Conservation (phyloP, 2,329 filamentous ascomycete genomes). For the Colletotrichum australisinense region DNA sequence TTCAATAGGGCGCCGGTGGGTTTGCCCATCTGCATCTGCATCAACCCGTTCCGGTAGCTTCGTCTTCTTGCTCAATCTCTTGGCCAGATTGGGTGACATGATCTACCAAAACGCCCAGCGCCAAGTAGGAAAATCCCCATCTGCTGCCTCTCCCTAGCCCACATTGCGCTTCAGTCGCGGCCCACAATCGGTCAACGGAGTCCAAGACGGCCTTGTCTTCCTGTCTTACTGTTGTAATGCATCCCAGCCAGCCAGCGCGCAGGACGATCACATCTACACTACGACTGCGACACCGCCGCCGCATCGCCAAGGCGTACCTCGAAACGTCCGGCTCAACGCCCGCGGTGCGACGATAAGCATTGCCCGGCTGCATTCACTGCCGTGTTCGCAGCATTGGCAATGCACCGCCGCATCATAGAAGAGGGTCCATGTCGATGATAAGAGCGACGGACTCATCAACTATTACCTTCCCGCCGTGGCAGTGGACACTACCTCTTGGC, state of each 20-base stretch:
- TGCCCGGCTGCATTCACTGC: slow-evolving; percentile 21
- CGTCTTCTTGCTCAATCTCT: neutral
- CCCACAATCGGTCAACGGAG: neutral
- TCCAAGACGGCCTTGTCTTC: neutral
- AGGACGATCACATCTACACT: slow-evolving; percentile 4
- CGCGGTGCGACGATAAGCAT: slow-evolving; percentile 23
- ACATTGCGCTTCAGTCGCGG: neutral
- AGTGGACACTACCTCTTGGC: slow-evolving; percentile 23
- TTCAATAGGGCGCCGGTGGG: slow-evolving; percentile 13
- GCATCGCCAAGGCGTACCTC: slow-evolving; percentile 30
- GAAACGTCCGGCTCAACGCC: slow-evolving; percentile 12
- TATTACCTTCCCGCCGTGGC: neutral
- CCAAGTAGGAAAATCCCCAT: slow-evolving; percentile 2
- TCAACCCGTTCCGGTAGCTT: neutral
- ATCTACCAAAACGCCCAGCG: slow-evolving; percentile 26
- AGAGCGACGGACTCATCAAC: neutral
- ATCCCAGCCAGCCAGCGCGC: neutral
- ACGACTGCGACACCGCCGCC: slow-evolving; percentile 1
- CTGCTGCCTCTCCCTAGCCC: neutral
- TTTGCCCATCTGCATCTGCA: neutral
- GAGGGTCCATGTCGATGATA: neutral
- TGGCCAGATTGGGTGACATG: slow-evolving; percentile 32
- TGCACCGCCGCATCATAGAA: slow-evolving; percentile 2
- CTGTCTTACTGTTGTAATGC: neutral
- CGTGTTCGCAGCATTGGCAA: neutral